A percentile compares a stretch with the other conserved stretches of the same genome.
phyloP scores from a whole-genome alignment of 495 filamentous ascomycete genomes.

The Mytilinidion resinicola region DNA sequence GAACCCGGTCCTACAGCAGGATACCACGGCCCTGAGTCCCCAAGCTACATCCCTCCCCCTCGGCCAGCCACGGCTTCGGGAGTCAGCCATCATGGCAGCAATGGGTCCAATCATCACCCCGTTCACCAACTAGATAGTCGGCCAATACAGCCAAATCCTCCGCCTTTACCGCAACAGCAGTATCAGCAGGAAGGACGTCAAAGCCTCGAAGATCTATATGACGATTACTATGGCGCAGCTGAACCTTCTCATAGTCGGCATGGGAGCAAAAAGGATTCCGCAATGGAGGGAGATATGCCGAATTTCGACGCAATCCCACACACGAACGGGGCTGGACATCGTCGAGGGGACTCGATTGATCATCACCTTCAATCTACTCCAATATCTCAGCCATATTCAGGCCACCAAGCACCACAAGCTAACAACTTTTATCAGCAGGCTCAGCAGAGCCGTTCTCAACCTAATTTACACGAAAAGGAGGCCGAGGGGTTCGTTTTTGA shows the following conservation, averaged over 20 bases:
- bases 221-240: slow-evolving; percentile 46
- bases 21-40: slow-evolving; percentile 33
- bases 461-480: slow-evolving; percentile 47
- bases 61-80: slow-evolving; percentile 48
- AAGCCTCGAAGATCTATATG: slow-evolving; percentile 45
- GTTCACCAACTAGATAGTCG: slow-evolving; percentile 27
- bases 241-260: neutral
- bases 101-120: slow-evolving; percentile 7
- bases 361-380: slow-evolving; percentile 42
- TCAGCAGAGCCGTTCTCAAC: slow-evolving; percentile 58
- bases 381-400: neutral
- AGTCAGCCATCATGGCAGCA: slow-evolving; percentile 22
- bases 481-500: slow-evolving; percentile 57
- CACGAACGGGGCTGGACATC: slow-evolving; percentile 26
- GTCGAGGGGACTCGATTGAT: slow-evolving; percentile 39
- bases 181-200: slow-evolving; percentile 11
- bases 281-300: slow-evolving; percentile 56
- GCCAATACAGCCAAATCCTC: slow-evolving; percentile 24
- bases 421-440: slow-evolving; percentile 36
- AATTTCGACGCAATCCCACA: slow-evolving; percentile 64
- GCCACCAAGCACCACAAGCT: slow-evolving; percentile 29
- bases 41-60: slow-evolving; percentile 36
- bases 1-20: slow-evolving; percentile 33
- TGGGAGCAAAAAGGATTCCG: slow-evolving; percentile 17
- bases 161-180: slow-evolving; percentile 11